phyloP scores from a whole-genome alignment of 1,139 yeast species.

The Blastobotrys ciferrii region DNA sequence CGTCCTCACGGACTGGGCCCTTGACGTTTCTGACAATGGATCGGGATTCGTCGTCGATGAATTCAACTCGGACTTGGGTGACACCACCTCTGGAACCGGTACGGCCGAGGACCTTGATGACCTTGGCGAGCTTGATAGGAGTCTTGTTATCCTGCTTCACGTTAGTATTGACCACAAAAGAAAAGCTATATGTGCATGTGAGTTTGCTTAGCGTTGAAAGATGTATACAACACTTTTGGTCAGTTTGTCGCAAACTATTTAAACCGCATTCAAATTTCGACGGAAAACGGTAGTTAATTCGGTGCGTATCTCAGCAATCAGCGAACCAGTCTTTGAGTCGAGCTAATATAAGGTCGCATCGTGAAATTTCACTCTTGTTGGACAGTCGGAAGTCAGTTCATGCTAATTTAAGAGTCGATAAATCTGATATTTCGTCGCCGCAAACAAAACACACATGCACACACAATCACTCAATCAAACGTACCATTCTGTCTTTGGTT shows the following conservation, averaged over 20 bases:
- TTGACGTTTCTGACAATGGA: conserved; percentile 99
- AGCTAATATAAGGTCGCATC: background rate
- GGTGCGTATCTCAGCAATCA: too few species aligned
- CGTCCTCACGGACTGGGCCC: conserved; percentile 99
- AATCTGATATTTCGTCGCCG: background rate
- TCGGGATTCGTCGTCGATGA: conserved; percentile 97
- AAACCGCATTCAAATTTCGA: too few species aligned
- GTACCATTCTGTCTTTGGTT: conserved; percentile 6
- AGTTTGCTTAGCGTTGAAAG: too few species aligned
- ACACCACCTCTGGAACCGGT: conserved; percentile 99
- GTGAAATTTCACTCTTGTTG: background rate
- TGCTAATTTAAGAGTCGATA: background rate
- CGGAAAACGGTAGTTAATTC: too few species aligned
- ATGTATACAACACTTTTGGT: too few species aligned
- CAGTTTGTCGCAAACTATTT: too few species aligned
- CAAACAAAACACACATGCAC: background rate
- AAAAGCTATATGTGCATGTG: background rate
- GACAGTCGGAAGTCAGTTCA: background rate
- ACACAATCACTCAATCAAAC: background rate
- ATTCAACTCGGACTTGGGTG: conserved; percentile 99
- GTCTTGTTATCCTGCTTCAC: conserved; percentile 42
- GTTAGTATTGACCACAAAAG: background rate
- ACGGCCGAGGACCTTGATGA: conserved; percentile 98
- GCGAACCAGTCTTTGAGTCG: too few species aligned
- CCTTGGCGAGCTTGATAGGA: conserved; percentile 99